phyloP scores from a whole-genome alignment of 139 green algal genomes.

The Chloropicon primus region DNA sequence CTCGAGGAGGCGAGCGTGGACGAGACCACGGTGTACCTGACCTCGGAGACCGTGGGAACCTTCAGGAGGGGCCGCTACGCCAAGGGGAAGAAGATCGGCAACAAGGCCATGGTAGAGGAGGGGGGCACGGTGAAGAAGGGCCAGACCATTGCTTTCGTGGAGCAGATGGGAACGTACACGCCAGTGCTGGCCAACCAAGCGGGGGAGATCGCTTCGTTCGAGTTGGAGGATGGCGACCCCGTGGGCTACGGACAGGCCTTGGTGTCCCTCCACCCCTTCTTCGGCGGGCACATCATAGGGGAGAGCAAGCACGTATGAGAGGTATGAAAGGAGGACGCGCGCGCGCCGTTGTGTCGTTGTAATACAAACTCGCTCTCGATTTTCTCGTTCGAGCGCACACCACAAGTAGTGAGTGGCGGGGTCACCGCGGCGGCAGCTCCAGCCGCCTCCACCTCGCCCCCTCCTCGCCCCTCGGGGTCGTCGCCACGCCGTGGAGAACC shows the following conservation, averaged over 20 bases:
- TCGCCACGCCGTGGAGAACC: neutral
- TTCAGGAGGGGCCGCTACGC: conserved; percentile 44
- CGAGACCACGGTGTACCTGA: neutral
- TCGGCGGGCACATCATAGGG: conserved; percentile 79
- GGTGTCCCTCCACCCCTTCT: conserved; percentile 57
- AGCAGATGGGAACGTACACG: conserved; percentile 88
- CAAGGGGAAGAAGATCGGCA: conserved; percentile 75
- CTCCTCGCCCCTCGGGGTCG: too few species aligned
- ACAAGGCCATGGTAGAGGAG: conserved; percentile 51
- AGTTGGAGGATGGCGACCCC: conserved; percentile 57
- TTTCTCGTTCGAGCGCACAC: too few species aligned
- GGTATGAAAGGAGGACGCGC: too few species aligned
- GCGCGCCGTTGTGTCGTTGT: neutral
- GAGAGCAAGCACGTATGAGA: conserved; percentile 54
- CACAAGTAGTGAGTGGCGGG: too few species aligned
- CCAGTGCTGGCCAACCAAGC: conserved; percentile 50
- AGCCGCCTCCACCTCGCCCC: too few species aligned
- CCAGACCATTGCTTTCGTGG: conserved; percentile 65
- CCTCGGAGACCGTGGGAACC: neutral
- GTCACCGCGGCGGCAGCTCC: too few species aligned
- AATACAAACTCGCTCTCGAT: too few species aligned
- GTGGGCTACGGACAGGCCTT: conserved; percentile 67
- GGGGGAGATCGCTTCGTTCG: conserved; percentile 63
- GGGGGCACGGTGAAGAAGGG: conserved; percentile 73
- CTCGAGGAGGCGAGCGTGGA: neutral